These are phyloP conservation scores for Paramecium bursaria DNA, from an alignment of 73 alveolate species.

Conservation along the genomic window DNA sequence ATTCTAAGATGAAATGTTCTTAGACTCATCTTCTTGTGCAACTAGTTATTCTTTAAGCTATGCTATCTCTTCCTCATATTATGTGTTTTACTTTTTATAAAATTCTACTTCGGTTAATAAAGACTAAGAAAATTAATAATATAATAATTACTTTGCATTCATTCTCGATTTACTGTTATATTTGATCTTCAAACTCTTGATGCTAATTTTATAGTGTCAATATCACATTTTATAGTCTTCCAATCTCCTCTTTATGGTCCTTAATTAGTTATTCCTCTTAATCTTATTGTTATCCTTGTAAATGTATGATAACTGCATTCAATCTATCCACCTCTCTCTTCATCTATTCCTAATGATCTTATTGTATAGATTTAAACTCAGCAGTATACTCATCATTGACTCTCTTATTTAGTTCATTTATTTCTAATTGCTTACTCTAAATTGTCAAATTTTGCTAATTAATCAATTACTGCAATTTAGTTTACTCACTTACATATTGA, in stretches of 20 bases:
- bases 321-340: slow-evolving; percentile 35
- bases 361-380: neutral
- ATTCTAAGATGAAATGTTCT: neutral
- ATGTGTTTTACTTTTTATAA: neutral
- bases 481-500: neutral
- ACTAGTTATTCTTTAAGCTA: neutral
- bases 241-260: slow-evolving; percentile 4
- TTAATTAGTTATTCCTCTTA: slow-evolving; percentile 1
- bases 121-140: neutral
- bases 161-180: neutral
- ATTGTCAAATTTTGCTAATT: neutral
- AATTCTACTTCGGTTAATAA: neutral
- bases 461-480: neutral
- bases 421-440: neutral
- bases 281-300: neutral
- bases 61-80: neutral
- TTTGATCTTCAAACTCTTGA: slow-evolving; percentile 6
- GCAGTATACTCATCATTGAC: slow-evolving; percentile 25
- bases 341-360: neutral
- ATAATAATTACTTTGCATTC: too few relatives aligned
- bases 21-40: slow-evolving; percentile 33
- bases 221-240: slow-evolving; percentile 5
- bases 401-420: slow-evolving; percentile 12
- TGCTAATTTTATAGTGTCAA: neutral
- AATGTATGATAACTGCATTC: slow-evolving; percentile 3